Base-by-base conservation (phyloP, 176 grass and related monocot species). In the Phoenix dactylifera region DNA sequence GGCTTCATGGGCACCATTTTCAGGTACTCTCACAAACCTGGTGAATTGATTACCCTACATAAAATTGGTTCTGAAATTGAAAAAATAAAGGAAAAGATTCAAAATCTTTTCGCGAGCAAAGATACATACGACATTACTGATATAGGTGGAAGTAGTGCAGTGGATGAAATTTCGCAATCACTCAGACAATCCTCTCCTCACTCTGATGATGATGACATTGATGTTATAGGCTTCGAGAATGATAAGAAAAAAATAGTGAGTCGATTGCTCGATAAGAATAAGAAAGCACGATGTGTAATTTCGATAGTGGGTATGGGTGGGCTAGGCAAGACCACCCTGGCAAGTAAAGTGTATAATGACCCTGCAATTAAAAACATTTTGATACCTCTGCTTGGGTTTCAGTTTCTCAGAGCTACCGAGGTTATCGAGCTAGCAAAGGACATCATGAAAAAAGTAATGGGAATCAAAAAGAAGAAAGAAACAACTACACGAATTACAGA, bases 61-160 rank as follows among this genome's bases (percentile, higher is more conserved):
- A 23, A 19, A 59, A 28, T 71, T 6, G 54, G 67, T 4, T 23
- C 22, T 1, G 57, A 58, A 55, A 71, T 71, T 49, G 44, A n/a
- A 18, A 57, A 22, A 22, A 50, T 71, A 39, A 52, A 71, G 59
- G 25, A 26, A 17, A 71, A 71, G 59, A 26, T 71, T 28, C 56
- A 44, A 15, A 22, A 58, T 59, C 59, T 71, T 17, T 59, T 10
- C 0, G 52, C 59, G 54, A 55, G 67, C 16, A 71, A 30, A 26
- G 12, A 3, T 20, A 71, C 26, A 39, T 71, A 58, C 4, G 67
- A 54, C n/a, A 59, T 71, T 24, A n/a, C 22, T 7, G 57, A 71
- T 57, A 25, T 71, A 25, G 67, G 52, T 26, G 67, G 57, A 71
- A 22, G 29, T 24, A 49, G 54, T 9, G 52, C 30, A 20, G 20